Percentiles rank a stretch among this genome's conserved stretches.
These are phyloP conservation scores for Aspergillus indologenus DNA, from an alignment of 495 filamentous ascomycete genomes.

Conservation along the genomic window DNA sequence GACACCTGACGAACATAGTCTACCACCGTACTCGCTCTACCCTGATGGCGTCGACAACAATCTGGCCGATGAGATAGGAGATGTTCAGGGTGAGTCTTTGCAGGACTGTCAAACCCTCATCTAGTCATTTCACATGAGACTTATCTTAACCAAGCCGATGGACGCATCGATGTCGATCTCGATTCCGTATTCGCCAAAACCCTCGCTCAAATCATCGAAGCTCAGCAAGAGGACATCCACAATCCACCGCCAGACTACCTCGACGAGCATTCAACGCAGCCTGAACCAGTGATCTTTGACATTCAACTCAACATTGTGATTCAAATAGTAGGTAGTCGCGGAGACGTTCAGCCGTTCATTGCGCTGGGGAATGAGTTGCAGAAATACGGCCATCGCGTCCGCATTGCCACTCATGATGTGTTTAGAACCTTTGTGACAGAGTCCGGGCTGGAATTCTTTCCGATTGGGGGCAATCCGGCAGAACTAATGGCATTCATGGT, in stretches of 20 bases:
- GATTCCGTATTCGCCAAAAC: constrained; percentile 13
- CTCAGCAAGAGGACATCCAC: constrained; percentile 6
- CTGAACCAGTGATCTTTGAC: constrained; percentile 13
- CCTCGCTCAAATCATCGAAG: constrained; percentile 5
- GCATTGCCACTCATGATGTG: constrained; percentile 59
- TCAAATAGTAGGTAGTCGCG: constrained; percentile 52
- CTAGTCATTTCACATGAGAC: not conserved
- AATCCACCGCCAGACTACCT: constrained; percentile 5
- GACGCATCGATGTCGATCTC: constrained; percentile 13
- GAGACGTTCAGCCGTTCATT: constrained; percentile 55
- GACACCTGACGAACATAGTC: not conserved
- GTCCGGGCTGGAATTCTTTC: constrained; percentile 59
- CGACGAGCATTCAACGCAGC: constrained; percentile 13
- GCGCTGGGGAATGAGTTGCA: constrained; percentile 51
- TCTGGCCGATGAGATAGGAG: not conserved
- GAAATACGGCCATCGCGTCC: constrained; percentile 49
- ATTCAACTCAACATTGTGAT: constrained; percentile 48
- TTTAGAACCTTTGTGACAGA: constrained; percentile 57
- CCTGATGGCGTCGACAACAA: not conserved
- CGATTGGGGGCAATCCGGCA: constrained; percentile 60
- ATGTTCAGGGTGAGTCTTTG: constrained; percentile 1
- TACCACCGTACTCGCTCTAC: constrained; percentile 2
- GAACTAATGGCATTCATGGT: constrained; percentile 63
- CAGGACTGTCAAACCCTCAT: too few relatives aligned
- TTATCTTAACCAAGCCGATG: not conserved